Conservation (phyloP, 2,329 filamentous ascomycete genomes). For the Penicillium sp. region DNA sequence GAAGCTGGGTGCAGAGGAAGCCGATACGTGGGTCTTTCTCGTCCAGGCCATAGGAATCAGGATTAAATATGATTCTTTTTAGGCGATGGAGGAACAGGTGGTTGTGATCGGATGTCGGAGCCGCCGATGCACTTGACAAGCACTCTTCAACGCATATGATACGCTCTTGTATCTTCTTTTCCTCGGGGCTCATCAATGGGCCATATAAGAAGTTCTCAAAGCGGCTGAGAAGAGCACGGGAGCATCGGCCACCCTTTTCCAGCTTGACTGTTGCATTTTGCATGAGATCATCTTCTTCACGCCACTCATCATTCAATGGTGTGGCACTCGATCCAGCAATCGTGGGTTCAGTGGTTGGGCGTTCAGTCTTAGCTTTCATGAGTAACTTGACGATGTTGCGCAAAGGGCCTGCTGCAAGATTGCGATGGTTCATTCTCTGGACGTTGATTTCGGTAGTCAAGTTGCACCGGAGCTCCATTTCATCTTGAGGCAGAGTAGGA, state of each 20-base stretch:
- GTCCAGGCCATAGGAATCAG: not conserved
- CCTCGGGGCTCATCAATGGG: slow-evolving; percentile 3
- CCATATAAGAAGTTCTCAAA: slow-evolving; percentile 5
- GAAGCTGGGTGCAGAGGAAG: not conserved
- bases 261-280: not conserved
- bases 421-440: not conserved
- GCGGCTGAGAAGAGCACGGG: not conserved
- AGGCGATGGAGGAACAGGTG: not conserved
- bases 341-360: not conserved
- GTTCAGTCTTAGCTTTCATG: not conserved
- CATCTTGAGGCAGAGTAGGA: not conserved
- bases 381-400: not conserved
- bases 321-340: not conserved
- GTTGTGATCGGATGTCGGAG: not conserved
- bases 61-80: not conserved
- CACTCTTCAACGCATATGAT: slow-evolving; percentile 3
- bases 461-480: slow-evolving; percentile 3
- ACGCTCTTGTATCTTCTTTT: slow-evolving; percentile 3
- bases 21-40: not conserved
- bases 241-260: not conserved
- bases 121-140: not conserved
- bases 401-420: not conserved
- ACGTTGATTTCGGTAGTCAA: slow-evolving; percentile 5
- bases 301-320: not conserved
- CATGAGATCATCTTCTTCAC: slow-evolving; percentile 5